Conservation (phyloP, 2,329 filamentous ascomycete species). For the Pestalotiopsis sp. region DNA sequence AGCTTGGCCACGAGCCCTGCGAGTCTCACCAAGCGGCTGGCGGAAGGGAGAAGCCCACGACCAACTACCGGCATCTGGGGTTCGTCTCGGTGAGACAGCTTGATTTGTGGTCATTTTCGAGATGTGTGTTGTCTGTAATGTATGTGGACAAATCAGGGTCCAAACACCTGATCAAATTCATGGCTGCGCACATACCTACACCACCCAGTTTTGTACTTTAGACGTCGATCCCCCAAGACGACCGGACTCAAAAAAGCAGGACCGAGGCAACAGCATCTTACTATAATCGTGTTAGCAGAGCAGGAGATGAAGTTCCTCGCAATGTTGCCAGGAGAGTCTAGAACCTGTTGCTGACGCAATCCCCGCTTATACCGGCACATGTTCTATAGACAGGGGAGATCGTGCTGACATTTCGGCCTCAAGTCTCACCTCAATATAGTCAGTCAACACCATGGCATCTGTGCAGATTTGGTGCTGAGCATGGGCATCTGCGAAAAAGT, state of each 20-base stretch:
- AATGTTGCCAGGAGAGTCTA: background rate
- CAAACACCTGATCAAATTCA: background rate
- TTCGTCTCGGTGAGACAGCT: background rate
- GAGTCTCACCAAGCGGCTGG: background rate
- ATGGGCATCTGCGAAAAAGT: background rate
- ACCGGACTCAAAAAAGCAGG: background rate
- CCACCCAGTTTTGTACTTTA: background rate
- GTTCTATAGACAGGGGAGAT: background rate
- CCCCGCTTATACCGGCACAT: background rate
- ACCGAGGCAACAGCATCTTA: background rate
- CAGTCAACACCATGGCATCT: background rate
- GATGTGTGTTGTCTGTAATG: background rate
- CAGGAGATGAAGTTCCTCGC: background rate
- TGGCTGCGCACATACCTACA: background rate
- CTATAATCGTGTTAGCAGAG: background rate
- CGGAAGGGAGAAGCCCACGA: background rate
- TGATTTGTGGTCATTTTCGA: background rate
- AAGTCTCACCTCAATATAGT: background rate
- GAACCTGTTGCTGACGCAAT: background rate
- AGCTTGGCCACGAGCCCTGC: background rate
- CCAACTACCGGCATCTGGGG: background rate
- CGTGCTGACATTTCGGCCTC: background rate
- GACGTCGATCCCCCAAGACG: background rate
- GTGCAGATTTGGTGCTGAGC: background rate
- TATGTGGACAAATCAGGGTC: background rate